Percentiles rank a stretch among this genome's conserved stretches.
Evolutionary conservation across 352 stramenopile genomes (phyloP).

Genomic region (Globisporangium emineosum): DNA sequence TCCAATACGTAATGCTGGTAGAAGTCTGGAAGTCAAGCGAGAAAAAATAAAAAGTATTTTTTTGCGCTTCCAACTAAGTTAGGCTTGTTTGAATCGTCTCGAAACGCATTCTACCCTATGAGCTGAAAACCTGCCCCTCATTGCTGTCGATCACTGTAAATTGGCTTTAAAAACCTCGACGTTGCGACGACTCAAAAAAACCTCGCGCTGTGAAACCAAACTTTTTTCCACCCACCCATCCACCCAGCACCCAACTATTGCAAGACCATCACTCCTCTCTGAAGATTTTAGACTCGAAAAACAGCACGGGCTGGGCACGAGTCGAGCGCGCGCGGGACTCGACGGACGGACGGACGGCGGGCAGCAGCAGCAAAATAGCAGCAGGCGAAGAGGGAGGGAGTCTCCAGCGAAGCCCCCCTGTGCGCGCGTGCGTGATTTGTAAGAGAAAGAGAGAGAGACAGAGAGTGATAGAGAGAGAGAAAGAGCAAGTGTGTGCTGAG

Average conservation of each 20-base stretch:
- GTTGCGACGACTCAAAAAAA: no score
- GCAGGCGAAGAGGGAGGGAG: background rate
- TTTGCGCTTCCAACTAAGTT: no score
- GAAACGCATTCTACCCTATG: no score
- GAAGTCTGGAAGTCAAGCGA: no score
- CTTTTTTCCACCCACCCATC: background rate
- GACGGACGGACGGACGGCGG: conserved; percentile 6
- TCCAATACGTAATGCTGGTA: no score
- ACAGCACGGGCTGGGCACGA: background rate
- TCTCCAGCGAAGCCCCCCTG: background rate
- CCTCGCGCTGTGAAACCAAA: background rate
- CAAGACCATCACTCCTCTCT: conserved; percentile 2
- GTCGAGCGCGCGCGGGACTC: conserved; percentile 2
- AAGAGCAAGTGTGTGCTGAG: background rate
- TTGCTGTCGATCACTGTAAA: no score
- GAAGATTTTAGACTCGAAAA: conserved; percentile 5
- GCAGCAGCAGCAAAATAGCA: conserved; percentile 1
- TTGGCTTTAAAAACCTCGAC: no score
- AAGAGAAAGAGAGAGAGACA: conserved; percentile 2
- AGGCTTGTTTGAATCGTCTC: no score
- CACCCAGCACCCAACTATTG: background rate
- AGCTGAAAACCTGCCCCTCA: no score
- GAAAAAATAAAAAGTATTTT: no score
- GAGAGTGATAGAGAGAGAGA: background rate
- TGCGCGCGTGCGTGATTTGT: background rate